These are phyloP conservation scores for Zasmidium cellare DNA, from an alignment of 2,329 filamentous ascomycete species.

Conservation along the genomic window DNA sequence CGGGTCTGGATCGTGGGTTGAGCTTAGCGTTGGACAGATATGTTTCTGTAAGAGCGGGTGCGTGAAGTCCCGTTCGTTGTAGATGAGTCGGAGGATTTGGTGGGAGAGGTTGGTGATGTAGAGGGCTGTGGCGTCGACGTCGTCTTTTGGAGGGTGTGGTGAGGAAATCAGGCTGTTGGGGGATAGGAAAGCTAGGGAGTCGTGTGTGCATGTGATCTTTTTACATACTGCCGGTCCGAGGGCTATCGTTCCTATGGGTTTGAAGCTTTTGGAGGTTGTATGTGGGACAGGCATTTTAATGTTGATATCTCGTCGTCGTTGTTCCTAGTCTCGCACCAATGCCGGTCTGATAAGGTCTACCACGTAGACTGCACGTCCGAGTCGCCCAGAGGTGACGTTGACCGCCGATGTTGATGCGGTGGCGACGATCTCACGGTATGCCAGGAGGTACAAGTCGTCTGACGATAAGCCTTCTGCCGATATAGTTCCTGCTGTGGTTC, in stretches of 20 bases:
- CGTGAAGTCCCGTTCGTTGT: background rate
- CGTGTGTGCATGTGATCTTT: background rate
- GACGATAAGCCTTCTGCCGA: background rate
- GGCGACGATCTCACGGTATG: background rate
- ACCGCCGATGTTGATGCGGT: background rate
- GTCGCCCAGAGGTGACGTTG: too few relatives aligned
- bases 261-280: background rate
- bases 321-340: background rate
- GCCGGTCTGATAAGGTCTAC: too few relatives aligned
- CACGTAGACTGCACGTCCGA: too few relatives aligned
- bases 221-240: background rate
- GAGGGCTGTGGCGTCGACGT: background rate
- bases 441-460: background rate
- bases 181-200: background rate
- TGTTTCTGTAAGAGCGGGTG: conserved; percentile 1
- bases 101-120: conserved; percentile 1
- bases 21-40: background rate
- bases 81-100: background rate
- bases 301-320: background rate
- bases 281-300: background rate
- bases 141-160: background rate
- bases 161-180: background rate
- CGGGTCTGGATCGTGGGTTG: background rate
- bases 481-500: too few relatives aligned
- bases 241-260: background rate